Evolutionary conservation across 2,329 filamentous ascomycete genomes (phyloP).

Genomic region (Claviceps africana): DNA sequence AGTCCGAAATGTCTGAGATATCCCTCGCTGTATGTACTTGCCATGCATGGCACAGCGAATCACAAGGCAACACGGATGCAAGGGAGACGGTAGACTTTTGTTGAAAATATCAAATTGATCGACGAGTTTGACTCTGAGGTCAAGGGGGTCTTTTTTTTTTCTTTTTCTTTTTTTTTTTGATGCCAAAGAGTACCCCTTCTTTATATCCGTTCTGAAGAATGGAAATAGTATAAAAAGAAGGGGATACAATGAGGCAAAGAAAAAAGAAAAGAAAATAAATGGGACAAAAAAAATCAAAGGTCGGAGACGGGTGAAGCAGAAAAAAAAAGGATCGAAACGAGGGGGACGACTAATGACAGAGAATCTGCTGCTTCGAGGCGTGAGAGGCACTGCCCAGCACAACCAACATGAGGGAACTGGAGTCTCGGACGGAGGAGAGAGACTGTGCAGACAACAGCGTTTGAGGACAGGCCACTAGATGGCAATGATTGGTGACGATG

Average conservation of each 20-base stretch:
- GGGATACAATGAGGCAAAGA: neutral
- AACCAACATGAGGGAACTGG: neutral
- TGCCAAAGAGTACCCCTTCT: neutral
- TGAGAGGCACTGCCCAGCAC: neutral
- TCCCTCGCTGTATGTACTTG: neutral
- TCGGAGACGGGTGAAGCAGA: neutral
- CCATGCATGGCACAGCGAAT: neutral
- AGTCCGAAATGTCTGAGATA: neutral
- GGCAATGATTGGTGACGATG: neutral
- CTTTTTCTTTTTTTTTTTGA: neutral
- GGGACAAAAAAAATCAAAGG: neutral
- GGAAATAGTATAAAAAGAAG: neutral
- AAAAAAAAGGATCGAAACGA: neutral
- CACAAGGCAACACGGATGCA: neutral
- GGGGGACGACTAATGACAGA: neutral
- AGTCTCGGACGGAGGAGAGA: neutral
- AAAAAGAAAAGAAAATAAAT: too few species aligned
- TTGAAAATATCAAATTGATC: neutral
- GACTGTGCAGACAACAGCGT: neutral
- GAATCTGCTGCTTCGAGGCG: neutral
- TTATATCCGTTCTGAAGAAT: neutral
- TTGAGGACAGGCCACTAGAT: neutral
- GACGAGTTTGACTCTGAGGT: neutral
- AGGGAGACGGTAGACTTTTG: neutral
- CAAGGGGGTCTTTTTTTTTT: neutral